phyloP scores from a whole-genome alignment of 352 stramenopile genomes.

The Globisporangium paroecandrum region DNA sequence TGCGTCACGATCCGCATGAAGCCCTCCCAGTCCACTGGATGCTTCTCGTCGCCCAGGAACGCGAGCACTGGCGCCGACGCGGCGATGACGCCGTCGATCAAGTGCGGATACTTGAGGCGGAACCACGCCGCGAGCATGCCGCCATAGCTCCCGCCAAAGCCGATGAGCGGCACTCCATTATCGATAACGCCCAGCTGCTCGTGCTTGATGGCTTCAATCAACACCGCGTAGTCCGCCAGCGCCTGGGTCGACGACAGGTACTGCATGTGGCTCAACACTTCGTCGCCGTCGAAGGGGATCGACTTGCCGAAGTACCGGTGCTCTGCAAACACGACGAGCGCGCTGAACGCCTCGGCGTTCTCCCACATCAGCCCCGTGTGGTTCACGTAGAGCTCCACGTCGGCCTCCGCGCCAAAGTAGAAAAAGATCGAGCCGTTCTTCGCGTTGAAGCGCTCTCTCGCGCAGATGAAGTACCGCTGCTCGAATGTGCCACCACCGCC shows the following conservation, averaged over 20 bases:
- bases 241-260: constrained; percentile 84
- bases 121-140: constrained; percentile 76
- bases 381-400: not conserved
- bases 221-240: constrained; percentile 65
- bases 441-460: not conserved
- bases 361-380: constrained; percentile 5
- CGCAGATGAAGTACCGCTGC: constrained; percentile 89
- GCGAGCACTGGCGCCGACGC: constrained; percentile 60
- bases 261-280: constrained; percentile 47
- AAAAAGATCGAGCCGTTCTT: constrained; percentile 19
- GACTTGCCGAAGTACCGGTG: constrained; percentile 79
- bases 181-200: constrained; percentile 25
- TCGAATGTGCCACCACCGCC: constrained; percentile 52
- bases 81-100: constrained; percentile 63
- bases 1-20: constrained; percentile 43
- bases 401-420: not conserved
- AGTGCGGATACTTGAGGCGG: constrained; percentile 68
- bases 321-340: constrained; percentile 70
- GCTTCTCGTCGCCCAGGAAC: constrained; percentile 42
- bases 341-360: constrained; percentile 13
- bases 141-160: constrained; percentile 75
- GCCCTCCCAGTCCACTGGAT: constrained; percentile 36
- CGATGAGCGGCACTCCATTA: constrained; percentile 51
- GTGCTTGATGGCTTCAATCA: constrained; percentile 45
- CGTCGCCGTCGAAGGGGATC: constrained; percentile 42